Conservation (phyloP, 345 rosid genomes). For the Euphorbia pulcherrima region DNA sequence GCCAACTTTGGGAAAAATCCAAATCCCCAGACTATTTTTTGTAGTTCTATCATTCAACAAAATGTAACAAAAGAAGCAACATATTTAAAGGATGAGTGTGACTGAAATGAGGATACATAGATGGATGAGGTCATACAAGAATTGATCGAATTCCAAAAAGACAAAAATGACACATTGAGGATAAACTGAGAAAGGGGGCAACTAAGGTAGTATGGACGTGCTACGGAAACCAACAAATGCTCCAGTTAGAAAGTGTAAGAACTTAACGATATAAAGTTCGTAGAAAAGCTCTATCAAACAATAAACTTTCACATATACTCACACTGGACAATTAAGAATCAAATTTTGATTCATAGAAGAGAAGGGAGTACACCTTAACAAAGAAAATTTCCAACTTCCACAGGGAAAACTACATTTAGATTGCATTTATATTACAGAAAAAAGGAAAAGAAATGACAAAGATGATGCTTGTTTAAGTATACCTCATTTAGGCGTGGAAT, state of each 20-base stretch:
- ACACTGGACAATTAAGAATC: not conserved
- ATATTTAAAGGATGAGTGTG: no score
- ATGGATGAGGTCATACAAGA: no score
- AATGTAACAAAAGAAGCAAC: not conserved
- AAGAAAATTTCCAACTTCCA: not conserved
- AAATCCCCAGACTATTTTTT: no score
- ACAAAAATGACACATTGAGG: no score
- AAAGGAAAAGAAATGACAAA: conserved; percentile 37
- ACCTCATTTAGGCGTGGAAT: conserved; percentile 94
- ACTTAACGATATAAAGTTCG: conserved; percentile 61
- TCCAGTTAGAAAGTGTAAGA: no score
- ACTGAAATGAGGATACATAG: no score
- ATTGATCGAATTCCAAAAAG: no score
- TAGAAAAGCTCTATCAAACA: not conserved
- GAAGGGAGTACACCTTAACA: not conserved
- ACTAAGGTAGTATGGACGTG: no score
- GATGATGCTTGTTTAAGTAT: conserved; percentile 10
- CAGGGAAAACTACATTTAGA: conserved; percentile 20
- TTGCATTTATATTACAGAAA: conserved; percentile 3
- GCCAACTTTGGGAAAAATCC: not conserved
- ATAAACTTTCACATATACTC: not conserved
- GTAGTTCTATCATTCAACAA: not conserved
- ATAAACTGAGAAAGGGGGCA: no score
- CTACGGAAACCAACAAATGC: no score
- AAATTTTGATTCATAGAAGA: conserved; percentile 4